phyloP scores from a whole-genome alignment of 208 protist species.

The Strigomonas galati region DNA sequence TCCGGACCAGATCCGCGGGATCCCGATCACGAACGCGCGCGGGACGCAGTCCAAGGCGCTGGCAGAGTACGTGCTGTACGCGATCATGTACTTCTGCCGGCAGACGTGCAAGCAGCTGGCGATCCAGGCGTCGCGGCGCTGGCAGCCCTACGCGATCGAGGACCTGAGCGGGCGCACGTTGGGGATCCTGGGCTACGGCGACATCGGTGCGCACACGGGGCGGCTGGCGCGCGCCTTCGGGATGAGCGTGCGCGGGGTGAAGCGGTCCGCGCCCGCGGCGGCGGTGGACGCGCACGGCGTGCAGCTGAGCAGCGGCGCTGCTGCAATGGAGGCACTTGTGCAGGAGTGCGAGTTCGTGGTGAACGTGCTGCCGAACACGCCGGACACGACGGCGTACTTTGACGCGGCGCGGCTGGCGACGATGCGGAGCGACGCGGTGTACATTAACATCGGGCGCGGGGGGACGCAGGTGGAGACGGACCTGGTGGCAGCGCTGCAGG shows the following conservation, averaged over 20 bases:
- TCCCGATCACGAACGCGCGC: slow-evolving; percentile 43
- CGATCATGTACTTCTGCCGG: slow-evolving; percentile 65
- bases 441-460: slow-evolving; percentile 67
- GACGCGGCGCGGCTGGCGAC: slow-evolving; percentile 35
- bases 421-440: slow-evolving; percentile 53
- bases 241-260: slow-evolving; percentile 39
- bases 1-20: slow-evolving; percentile 19
- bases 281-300: slow-evolving; percentile 36
- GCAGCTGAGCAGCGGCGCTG: slow-evolving; percentile 4
- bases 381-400: slow-evolving; percentile 41
- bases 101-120: slow-evolving; percentile 30
- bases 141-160: slow-evolving; percentile 38
- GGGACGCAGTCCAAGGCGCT: slow-evolving; percentile 31
- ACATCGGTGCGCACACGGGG: slow-evolving; percentile 39
- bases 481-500: slow-evolving; percentile 31
- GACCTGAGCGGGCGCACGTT: slow-evolving; percentile 38
- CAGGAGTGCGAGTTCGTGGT: slow-evolving; percentile 54
- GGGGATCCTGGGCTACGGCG: slow-evolving; percentile 61
- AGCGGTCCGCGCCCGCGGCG: slow-evolving; percentile 14
- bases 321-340: slow-evolving; percentile 25
- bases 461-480: slow-evolving; percentile 43
- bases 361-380: slow-evolving; percentile 41
- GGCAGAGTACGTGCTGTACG: slow-evolving; percentile 48
- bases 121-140: slow-evolving; percentile 27
- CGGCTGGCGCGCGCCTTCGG: slow-evolving; percentile 21